Evolutionary conservation across 345 rosid genomes (phyloP).

Genomic region (Ceriops decandra): DNA sequence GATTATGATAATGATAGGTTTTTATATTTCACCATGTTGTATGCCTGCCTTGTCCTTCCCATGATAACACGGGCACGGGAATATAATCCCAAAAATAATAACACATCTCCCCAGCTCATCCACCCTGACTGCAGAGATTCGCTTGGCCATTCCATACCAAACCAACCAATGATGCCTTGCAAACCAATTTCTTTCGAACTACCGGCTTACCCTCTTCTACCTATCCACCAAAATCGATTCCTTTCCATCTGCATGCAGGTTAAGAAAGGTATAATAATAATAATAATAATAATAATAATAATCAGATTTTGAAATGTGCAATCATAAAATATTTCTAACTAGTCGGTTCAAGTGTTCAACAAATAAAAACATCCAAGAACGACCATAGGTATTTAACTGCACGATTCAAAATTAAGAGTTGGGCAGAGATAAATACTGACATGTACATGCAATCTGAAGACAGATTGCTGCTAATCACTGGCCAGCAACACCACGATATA

Average conservation of each 20-base stretch:
- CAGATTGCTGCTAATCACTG: conserved; percentile 9
- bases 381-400: too few relatives aligned
- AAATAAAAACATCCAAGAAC: neutral
- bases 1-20: too few relatives aligned
- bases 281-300: too few relatives aligned
- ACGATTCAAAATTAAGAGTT: neutral
- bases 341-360: too few relatives aligned
- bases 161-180: neutral
- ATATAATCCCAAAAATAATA: too few relatives aligned
- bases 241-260: conserved; percentile 12
- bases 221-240: conserved; percentile 20
- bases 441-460: conserved; percentile 30
- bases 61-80: too few relatives aligned
- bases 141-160: neutral
- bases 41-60: too few relatives aligned
- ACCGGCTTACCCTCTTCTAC: conserved; percentile 8
- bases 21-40: too few relatives aligned
- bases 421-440: conserved; percentile 18
- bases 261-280: neutral
- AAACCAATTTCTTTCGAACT: neutral
- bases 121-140: neutral
- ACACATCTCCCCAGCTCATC: too few relatives aligned
- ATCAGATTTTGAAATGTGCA: neutral
- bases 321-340: neutral
- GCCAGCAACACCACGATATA: neutral